These are phyloP conservation scores for Salix suchowensis DNA, from an alignment of 345 rosid species.

Conservation along the genomic window DNA sequence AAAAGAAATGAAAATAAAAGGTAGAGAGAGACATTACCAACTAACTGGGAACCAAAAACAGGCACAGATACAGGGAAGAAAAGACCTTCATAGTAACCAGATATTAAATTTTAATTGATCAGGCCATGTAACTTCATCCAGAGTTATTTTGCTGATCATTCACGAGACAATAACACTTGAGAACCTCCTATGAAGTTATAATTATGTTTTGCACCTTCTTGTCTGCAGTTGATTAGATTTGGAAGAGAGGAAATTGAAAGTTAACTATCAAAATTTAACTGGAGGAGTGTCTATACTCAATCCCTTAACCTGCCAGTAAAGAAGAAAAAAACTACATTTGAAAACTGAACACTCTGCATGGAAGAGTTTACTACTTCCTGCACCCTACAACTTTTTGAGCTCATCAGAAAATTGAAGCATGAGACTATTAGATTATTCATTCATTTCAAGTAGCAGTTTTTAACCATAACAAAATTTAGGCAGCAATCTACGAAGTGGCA, in stretches of 20 bases:
- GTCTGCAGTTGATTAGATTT: background rate
- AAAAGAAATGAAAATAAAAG: background rate
- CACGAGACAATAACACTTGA: background rate
- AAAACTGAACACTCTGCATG: background rate
- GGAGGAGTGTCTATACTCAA: too few relatives aligned
- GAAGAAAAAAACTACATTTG: background rate
- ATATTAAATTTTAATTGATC: background rate
- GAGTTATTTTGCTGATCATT: background rate
- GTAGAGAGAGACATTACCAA: slow-evolving; percentile 2
- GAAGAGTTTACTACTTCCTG: background rate
- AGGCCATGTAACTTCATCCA: background rate
- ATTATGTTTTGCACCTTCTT: background rate
- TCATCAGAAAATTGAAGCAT: background rate
- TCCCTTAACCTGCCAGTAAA: background rate
- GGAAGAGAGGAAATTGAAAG: background rate
- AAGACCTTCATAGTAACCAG: background rate
- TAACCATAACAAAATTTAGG: background rate
- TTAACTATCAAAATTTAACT: too few relatives aligned
- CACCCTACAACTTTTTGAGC: too few relatives aligned
- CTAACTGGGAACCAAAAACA: background rate
- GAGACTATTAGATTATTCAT: background rate
- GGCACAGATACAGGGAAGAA: too few relatives aligned
- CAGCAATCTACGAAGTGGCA: background rate
- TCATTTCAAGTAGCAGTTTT: background rate
- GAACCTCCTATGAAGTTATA: background rate